Percentiles rank a stretch among this genome's conserved stretches.
Conservation (phyloP, 768 basidiomycete genomes). For the Panaeolus papilionaceus region DNA sequence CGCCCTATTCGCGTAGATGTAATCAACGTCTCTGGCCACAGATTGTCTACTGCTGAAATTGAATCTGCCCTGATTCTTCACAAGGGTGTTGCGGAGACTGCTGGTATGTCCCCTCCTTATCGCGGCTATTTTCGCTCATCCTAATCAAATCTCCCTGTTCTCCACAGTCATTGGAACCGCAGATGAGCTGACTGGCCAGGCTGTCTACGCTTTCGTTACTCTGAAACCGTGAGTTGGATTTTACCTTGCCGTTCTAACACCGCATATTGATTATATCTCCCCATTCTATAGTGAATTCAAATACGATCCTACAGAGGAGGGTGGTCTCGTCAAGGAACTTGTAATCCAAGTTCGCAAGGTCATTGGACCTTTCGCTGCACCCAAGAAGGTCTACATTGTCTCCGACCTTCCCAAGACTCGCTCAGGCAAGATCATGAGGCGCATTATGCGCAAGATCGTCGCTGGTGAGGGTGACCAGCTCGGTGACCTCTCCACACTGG, state of each 20-base stretch:
- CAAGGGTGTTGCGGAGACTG: constrained; percentile 95
- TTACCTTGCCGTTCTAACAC: constrained; percentile 14
- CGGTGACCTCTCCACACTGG: constrained; percentile 92
- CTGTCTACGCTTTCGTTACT: constrained; percentile 93
- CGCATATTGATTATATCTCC: not conserved
- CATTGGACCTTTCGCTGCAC: constrained; percentile 97
- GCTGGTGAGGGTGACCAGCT: constrained; percentile 94
- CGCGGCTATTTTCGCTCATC: not conserved
- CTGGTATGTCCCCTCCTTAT: constrained; percentile 46
- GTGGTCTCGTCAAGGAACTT: constrained; percentile 82
- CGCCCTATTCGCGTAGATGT: constrained; percentile 61
- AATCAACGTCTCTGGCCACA: constrained; percentile 98
- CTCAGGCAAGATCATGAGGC: constrained; percentile 96
- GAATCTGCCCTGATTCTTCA: constrained; percentile 96
- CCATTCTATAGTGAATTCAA: constrained; percentile 70
- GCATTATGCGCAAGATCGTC: constrained; percentile 96
- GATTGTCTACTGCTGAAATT: constrained; percentile 96
- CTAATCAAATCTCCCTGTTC: constrained; percentile 12
- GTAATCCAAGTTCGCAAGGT: constrained; percentile 95
- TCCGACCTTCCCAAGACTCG: constrained; percentile 92
- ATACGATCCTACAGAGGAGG: constrained; percentile 74
- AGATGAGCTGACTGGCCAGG: constrained; percentile 91
- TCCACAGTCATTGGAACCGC: constrained; percentile 74
- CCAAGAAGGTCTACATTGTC: constrained; percentile 90
- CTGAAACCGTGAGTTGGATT: constrained; percentile 81